Percentiles rank a stretch among this genome's conserved stretches.
Evolutionary conservation across 2,329 filamentous ascomycete genomes (phyloP).

Genomic region (Cladosporium sp.): DNA sequence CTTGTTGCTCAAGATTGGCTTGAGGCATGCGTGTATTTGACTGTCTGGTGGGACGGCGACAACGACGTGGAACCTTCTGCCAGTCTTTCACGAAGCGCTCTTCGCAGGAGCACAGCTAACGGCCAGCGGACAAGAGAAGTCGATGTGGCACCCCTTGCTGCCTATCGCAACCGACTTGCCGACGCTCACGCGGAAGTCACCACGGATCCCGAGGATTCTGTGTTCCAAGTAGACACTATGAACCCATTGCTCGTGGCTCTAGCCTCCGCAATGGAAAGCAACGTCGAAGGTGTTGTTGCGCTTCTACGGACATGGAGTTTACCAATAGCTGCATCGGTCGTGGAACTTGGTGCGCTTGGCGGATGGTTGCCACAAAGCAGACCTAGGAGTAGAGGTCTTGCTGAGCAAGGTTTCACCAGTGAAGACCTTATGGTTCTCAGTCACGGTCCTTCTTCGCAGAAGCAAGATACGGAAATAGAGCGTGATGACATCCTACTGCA

Average conservation of each 20-base stretch:
- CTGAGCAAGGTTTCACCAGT: slow-evolving; percentile 66
- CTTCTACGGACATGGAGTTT: slow-evolving; percentile 78
- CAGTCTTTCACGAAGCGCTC: slow-evolving; percentile 42
- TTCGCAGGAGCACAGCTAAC: slow-evolving; percentile 29
- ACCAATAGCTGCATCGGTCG: slow-evolving; percentile 69
- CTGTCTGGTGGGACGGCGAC: slow-evolving; percentile 91
- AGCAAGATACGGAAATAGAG: slow-evolving; percentile 64
- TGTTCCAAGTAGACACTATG: slow-evolving; percentile 70
- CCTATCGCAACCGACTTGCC: slow-evolving; percentile 70
- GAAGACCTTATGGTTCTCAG: slow-evolving; percentile 83
- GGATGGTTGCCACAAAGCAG: slow-evolving; percentile 68
- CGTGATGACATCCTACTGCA: slow-evolving; percentile 73
- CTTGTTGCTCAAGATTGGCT: slow-evolving; percentile 83
- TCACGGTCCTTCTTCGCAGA: slow-evolving; percentile 49
- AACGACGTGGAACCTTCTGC: slow-evolving; percentile 47
- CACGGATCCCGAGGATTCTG: slow-evolving; percentile 59
- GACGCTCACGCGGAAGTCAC: slow-evolving; percentile 64
- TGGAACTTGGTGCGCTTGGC: slow-evolving; percentile 77
- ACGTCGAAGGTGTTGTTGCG: slow-evolving; percentile 69
- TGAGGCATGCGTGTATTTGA: slow-evolving; percentile 76
- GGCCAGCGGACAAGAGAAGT: slow-evolving; percentile 41
- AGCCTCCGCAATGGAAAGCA: slow-evolving; percentile 77
- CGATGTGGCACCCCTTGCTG: slow-evolving; percentile 54
- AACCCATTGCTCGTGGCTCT: slow-evolving; percentile 76
- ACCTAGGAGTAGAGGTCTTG: slow-evolving; percentile 48